A percentile compares a stretch with the other conserved stretches of the same genome.
phyloP scores from a whole-genome alignment of 805 yeast species.

The Lachancea fermentati region DNA sequence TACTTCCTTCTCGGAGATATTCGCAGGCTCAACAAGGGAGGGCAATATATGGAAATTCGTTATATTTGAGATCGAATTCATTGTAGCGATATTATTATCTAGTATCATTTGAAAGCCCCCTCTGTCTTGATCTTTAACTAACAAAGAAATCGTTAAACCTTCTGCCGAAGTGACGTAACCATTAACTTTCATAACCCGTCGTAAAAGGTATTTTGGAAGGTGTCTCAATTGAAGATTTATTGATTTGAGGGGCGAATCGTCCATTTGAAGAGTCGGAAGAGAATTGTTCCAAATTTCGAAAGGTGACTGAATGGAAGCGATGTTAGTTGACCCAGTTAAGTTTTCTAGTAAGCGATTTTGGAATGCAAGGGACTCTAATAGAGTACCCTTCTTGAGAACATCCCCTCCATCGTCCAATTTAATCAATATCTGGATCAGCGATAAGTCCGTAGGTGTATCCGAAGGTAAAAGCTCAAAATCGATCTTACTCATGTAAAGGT shows the following conservation, averaged over 20 bases:
- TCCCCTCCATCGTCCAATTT: slow-evolving; percentile 12
- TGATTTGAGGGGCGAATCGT: slow-evolving; percentile 35
- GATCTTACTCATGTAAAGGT: slow-evolving; percentile 12
- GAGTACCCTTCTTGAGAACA: slow-evolving; percentile 35
- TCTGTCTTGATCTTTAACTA: slow-evolving; percentile 19
- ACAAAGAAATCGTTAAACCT: slow-evolving; percentile 34
- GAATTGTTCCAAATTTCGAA: slow-evolving; percentile 40
- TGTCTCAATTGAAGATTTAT: slow-evolving; percentile 30
- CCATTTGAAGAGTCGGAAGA: slow-evolving; percentile 24
- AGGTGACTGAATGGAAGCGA: slow-evolving; percentile 35
- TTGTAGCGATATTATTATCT: slow-evolving; percentile 27
- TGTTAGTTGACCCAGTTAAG: slow-evolving; percentile 8
- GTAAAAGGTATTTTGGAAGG: slow-evolving; percentile 27
- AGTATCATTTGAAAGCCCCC: slow-evolving; percentile 18
- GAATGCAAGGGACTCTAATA: slow-evolving; percentile 32
- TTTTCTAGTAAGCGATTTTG: slow-evolving; percentile 32
- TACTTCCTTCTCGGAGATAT: not conserved
- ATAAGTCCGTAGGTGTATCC: slow-evolving; percentile 14
- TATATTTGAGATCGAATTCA: slow-evolving; percentile 17
- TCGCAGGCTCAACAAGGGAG: slow-evolving; percentile 2
- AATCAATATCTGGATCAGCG: slow-evolving; percentile 21
- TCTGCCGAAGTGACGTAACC: slow-evolving; percentile 40
- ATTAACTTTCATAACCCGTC: slow-evolving; percentile 38
- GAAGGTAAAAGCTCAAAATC: not conserved
- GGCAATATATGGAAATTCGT: slow-evolving; percentile 17